phyloP scores from a whole-genome alignment of 108 stramenopile genomes.

The Pseudonitzschia multiseries region DNA sequence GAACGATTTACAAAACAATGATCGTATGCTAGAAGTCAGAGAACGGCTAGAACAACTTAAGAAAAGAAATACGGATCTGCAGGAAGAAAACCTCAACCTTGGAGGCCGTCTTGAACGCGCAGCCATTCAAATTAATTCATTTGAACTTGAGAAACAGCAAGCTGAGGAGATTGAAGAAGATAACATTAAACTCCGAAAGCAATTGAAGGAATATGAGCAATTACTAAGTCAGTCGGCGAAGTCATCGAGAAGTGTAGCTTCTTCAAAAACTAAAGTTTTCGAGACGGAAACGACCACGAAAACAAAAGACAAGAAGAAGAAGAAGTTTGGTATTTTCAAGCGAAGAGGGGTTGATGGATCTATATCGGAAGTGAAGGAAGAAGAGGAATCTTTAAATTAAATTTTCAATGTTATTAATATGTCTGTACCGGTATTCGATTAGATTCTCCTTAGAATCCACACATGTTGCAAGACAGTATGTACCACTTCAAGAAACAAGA shows the following conservation, averaged over 20 bases:
- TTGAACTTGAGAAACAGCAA: constrained; percentile 58
- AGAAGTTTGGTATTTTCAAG: constrained; percentile 34
- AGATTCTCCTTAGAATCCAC: no score
- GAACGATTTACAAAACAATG: constrained; percentile 39
- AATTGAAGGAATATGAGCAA: constrained; percentile 58
- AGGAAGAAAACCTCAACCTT: constrained; percentile 75
- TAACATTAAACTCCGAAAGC: constrained; percentile 45
- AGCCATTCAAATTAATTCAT: constrained; percentile 29
- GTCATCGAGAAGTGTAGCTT: not conserved
- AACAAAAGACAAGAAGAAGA: constrained; percentile 20
- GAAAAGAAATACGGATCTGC: constrained; percentile 48
- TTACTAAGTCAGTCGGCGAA: constrained; percentile 18
- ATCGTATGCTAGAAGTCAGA: constrained; percentile 57
- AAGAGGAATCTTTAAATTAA: constrained; percentile 1
- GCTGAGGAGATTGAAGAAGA: constrained; percentile 66
- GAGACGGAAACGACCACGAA: not conserved
- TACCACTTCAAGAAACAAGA: no score
- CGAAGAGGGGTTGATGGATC: constrained; percentile 20
- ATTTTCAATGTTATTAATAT: not conserved
- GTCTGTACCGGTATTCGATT: no score
- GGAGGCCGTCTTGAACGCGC: constrained; percentile 45
- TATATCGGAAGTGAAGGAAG: constrained; percentile 17
- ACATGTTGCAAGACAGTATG: no score
- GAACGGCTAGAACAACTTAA: constrained; percentile 72
- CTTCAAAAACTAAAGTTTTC: not conserved